Base-by-base conservation (phyloP, 2,329 filamentous ascomycete genomes). In the Paraphoma sp. region DNA sequence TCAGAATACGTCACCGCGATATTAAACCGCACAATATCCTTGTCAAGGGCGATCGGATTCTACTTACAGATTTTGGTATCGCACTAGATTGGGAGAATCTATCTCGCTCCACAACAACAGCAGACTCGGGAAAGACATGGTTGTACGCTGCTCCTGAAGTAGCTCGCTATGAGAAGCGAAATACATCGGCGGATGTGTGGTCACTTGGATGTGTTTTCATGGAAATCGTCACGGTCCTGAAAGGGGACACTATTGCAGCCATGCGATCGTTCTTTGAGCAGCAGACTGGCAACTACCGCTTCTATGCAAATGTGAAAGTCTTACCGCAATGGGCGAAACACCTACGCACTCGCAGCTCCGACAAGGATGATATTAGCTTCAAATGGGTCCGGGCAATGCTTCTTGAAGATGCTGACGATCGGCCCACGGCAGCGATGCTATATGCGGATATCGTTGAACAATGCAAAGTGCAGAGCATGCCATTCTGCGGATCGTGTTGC, bases 1-100 rank as follows among this genome's bases (percentile, higher is more conserved):
- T 53, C n/a, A 52, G 40, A 1, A 50, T 66, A 6, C 60, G 60
- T 1, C 62, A 65, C 50, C 59, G 61, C 18, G 62, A 64, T 33
- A 62, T 64, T 44, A 62, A 63, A 11, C 60, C 60, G 2, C 43
- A 43, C 5, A 63, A 65, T 12, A 42, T 65, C 12, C 50, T 65
- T 2, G 54, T 64, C 6, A 67, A 53, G 16, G 53, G 30, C 11
- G 54, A 47, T 4, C 48, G 47, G 9, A 33, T 67, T 12, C 63
- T 55, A 31, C 51, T 67, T 10, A 53, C 62, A 17, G 64, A 67
- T 29, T 67, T 65, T 17, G 62, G 62, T 4, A 61, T 62, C 8
- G 47, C 55, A 6, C 33, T 54, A 4, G 57, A 61, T 30, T 66
- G 62, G 57, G 47, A 47, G 10, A 50, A 58, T 6, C 18, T 42